Percentiles rank a stretch among this genome's conserved stretches.
Evolutionary conservation across 106 monocot genomes (phyloP).

Genomic region (Platanthera guangdongensis): DNA sequence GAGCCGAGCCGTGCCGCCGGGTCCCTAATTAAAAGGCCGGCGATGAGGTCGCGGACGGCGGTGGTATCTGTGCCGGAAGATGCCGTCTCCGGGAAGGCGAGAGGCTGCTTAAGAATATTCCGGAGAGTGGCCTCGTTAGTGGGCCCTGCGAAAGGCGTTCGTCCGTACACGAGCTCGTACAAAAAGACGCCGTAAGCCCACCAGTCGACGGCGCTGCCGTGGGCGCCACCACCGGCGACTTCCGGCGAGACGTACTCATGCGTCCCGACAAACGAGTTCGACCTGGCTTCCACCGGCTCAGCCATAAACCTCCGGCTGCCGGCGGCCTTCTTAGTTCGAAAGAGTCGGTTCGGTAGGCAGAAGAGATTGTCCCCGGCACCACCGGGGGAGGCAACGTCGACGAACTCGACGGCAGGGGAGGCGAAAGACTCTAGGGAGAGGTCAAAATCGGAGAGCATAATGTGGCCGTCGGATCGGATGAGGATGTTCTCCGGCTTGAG

Average conservation of each 20-base stretch:
- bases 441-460: constrained; percentile 98
- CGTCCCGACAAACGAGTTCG: constrained; percentile 75
- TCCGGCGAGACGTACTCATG: constrained; percentile 92
- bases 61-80: neutral
- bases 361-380: neutral
- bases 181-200: constrained; percentile 87
- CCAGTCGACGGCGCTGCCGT: constrained; percentile 84
- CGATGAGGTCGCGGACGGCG: constrained; percentile 44
- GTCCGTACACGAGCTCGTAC: constrained; percentile 71
- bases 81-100: constrained; percentile 29
- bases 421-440: constrained; percentile 65
- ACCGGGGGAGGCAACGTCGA: neutral
- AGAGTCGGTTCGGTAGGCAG: constrained; percentile 37
- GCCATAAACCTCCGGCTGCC: constrained; percentile 40
- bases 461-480: constrained; percentile 82
- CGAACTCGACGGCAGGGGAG: constrained; percentile 22
- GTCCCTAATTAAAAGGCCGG: constrained; percentile 50
- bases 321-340: constrained; percentile 10
- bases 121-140: constrained; percentile 57
- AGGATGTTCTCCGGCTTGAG: constrained; percentile 94
- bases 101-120: constrained; percentile 43
- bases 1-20: constrained; percentile 35
- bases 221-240: constrained; percentile 48
- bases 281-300: constrained; percentile 64
- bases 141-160: constrained; percentile 63